These are phyloP conservation scores for Picea mariana DNA, from an alignment of 83 land plant species.

Conservation along the genomic window DNA sequence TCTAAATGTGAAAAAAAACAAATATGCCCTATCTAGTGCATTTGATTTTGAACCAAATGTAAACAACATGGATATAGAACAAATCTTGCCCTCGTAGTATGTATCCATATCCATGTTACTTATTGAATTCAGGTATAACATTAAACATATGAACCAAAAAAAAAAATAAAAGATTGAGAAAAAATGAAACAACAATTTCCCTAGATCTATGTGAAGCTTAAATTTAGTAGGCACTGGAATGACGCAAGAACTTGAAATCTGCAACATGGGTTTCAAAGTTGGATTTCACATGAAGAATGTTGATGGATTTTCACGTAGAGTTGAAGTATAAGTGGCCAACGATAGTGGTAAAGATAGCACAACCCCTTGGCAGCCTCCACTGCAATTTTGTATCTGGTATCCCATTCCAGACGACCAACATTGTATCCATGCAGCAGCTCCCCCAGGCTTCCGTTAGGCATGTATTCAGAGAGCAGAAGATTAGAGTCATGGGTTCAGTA, in stretches of 20 bases:
- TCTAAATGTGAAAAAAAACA: too few species aligned
- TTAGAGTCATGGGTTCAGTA: too few species aligned
- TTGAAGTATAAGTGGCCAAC: slow-evolving; percentile 61
- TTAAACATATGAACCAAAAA: too few species aligned
- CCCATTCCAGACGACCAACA: slow-evolving; percentile 59
- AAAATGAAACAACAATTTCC: slow-evolving; percentile 15
- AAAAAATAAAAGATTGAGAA: too few species aligned
- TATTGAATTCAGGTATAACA: too few species aligned
- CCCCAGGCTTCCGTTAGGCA: slow-evolving; percentile 87
- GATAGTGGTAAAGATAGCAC: slow-evolving; percentile 83
- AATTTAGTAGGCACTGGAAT: slow-evolving; percentile 55
- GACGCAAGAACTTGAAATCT: slow-evolving; percentile 72
- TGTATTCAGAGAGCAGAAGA: slow-evolving; percentile 74
- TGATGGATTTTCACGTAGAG: slow-evolving; percentile 60
- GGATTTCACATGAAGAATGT: slow-evolving; percentile 61
- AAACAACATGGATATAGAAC: too few species aligned
- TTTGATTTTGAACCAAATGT: too few species aligned
- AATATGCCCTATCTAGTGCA: too few species aligned
- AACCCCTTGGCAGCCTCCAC: slow-evolving; percentile 72
- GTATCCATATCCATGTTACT: too few species aligned
- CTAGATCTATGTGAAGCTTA: slow-evolving; percentile 90
- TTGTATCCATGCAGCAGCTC: too few species aligned
- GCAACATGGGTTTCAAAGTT: slow-evolving; percentile 76
- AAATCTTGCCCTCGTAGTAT: too few species aligned
- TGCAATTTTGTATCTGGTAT: slow-evolving; percentile 62